phyloP scores from a whole-genome alignment of 2,329 filamentous ascomycete genomes.

The Botrytis fragariae region DNA sequence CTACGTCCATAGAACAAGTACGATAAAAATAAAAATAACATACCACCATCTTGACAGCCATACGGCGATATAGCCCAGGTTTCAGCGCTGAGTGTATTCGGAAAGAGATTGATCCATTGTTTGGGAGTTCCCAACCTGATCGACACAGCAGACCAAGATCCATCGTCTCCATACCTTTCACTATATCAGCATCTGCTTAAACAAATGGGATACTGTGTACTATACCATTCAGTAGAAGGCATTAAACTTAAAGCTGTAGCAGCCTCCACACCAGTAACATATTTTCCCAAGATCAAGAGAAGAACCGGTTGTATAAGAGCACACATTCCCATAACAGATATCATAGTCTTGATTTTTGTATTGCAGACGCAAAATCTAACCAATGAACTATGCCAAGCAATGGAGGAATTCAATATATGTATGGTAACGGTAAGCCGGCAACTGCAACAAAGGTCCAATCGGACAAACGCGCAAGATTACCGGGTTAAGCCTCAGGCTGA shows the following conservation, averaged over 20 bases:
- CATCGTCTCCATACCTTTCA: constrained; percentile 61
- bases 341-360: not conserved
- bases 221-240: constrained; percentile 35
- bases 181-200: not conserved
- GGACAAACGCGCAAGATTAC: not conserved
- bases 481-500: not conserved
- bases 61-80: constrained; percentile 64
- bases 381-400: not conserved
- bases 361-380: not conserved
- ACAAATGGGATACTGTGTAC: not conserved
- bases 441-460: not conserved
- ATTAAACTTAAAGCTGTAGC: constrained; percentile 31
- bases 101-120: constrained; percentile 54
- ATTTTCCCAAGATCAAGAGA: not conserved
- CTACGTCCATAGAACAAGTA: not conserved
- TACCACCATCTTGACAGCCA: constrained; percentile 47
- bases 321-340: not conserved
- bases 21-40: not conserved
- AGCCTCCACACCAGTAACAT: constrained; percentile 4
- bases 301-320: not conserved
- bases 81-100: constrained; percentile 68
- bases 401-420: not conserved
- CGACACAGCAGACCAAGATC: constrained; percentile 68
- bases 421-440: not conserved
- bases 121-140: constrained; percentile 55